Evolutionary conservation across 2,329 filamentous ascomycete genomes (phyloP).

Genomic region (Paraconiothyrium brasiliense): DNA sequence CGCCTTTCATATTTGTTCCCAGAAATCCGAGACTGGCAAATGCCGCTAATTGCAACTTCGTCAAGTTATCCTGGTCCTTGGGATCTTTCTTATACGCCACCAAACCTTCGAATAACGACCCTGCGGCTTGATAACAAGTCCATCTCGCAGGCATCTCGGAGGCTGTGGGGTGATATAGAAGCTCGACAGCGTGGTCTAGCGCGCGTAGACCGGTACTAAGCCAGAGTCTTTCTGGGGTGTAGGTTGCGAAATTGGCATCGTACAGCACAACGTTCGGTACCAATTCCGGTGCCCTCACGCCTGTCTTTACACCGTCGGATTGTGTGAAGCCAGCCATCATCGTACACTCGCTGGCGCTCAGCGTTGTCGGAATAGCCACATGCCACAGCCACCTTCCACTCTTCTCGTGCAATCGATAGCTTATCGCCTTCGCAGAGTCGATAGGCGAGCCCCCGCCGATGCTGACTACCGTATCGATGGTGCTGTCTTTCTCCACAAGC

Average conservation of each 20-base stretch:
- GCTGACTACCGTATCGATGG: conserved; percentile 64
- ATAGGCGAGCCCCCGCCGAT: conserved; percentile 66
- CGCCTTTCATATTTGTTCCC: conserved; percentile 61
- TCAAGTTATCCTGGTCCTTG: conserved; percentile 59
- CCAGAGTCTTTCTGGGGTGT: conserved; percentile 62
- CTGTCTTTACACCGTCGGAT: conserved; percentile 60
- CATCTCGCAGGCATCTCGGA: conserved; percentile 62
- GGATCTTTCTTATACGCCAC: conserved; percentile 57
- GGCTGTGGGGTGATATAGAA: conserved; percentile 62
- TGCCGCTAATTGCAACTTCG: conserved; percentile 62
- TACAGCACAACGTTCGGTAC: conserved; percentile 63
- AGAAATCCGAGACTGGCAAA: conserved; percentile 62
- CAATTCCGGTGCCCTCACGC: conserved; percentile 54
- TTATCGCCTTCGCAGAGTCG: conserved; percentile 55
- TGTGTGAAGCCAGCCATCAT: conserved; percentile 62
- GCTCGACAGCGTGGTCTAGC: conserved; percentile 65
- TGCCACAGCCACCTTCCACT: conserved; percentile 48
- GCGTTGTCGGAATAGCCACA: conserved; percentile 52
- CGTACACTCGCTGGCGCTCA: conserved; percentile 65
- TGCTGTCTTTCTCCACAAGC: conserved; percentile 54
- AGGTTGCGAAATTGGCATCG: conserved; percentile 60
- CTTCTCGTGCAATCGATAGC: conserved; percentile 46
- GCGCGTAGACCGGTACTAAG: conserved; percentile 63
- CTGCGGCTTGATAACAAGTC: conserved; percentile 56
- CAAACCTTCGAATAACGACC: conserved; percentile 59